A percentile compares a stretch with the other conserved stretches of the same genome.
These are phyloP conservation scores for Coelastrella sp. DNA, from an alignment of 139 green algal species.

Conservation along the genomic window DNA sequence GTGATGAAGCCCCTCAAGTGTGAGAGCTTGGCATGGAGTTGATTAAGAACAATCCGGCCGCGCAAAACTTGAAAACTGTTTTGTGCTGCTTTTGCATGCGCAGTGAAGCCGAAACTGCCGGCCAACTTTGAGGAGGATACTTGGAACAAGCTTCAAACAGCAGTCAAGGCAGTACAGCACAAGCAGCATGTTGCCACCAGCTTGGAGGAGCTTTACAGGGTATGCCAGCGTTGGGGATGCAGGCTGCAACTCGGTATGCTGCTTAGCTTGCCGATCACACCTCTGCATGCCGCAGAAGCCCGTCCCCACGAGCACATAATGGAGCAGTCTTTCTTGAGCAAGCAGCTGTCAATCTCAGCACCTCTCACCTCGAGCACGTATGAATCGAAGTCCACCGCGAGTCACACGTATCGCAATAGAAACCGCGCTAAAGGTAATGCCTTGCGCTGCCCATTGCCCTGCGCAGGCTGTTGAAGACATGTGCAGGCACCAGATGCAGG, in stretches of 20 bases:
- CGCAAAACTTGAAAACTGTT: no score
- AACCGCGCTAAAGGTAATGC: not conserved
- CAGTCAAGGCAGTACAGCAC: constrained; percentile 88
- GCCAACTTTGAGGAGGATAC: constrained; percentile 89
- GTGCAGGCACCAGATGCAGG: constrained; percentile 93
- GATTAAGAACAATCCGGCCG: no score
- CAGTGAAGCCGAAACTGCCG: constrained; percentile 90
- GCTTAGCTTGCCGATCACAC: no score
- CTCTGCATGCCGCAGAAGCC: no score
- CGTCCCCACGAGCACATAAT: no score
- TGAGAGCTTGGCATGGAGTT: constrained; percentile 33
- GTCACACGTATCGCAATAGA: not conserved
- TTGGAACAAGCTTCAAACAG: constrained; percentile 88
- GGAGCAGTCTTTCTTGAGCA: no score
- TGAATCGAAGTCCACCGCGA: no score
- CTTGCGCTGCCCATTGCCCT: not conserved
- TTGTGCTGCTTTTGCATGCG: not conserved
- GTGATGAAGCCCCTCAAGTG: constrained; percentile 86
- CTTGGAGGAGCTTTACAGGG: constrained; percentile 95
- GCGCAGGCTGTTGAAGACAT: constrained; percentile 94
- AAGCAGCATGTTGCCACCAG: constrained; percentile 81
- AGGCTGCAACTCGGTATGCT: no score
- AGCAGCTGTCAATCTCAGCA: no score
- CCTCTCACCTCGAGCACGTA: no score
- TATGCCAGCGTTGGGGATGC: constrained; percentile 31